Evolutionary conservation across 345 rosid genomes (phyloP), one percentile per base, ranked within the genome.

Genomic region (Moringa oleifera): DNA sequence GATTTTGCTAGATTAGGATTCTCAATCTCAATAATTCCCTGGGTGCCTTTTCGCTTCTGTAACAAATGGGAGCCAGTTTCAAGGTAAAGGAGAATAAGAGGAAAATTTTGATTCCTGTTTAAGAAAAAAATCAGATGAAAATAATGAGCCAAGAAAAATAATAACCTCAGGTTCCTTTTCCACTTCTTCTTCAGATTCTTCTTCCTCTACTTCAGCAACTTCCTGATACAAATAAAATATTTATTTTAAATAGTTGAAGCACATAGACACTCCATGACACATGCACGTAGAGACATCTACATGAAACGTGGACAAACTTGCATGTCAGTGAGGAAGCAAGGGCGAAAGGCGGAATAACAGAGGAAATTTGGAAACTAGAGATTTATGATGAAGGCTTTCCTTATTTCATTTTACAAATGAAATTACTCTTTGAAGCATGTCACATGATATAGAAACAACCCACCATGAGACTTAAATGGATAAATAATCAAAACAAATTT

Each of bases 1-100:
- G 80, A 61, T 79, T 85, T 87, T 0, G 24, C 91, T 73, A 88
- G 21, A 69, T 94, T 94, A 61, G 96, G 99, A 75, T 94, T 94
- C 21, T 87, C 88, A 66, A 85, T 84, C 79, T 88, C 84, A 62
- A 94, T 90, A 52, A 94, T 51, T 64, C 95, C 77, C 73, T 90
- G 80, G 54, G 83, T 76, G 18, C 99, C 99, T 75, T 94, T 94
- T 63, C 76, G 71, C 82, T 86, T 94, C 73, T 84, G 85, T 75
- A 41, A 9, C 47, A 41, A 15, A 5, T 11, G 1, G 17, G 47
- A 41, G 47, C 47, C 6, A 41, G 6, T 41, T 41, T 41, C 6
- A 41, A 16, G 2, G 47, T 1, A 41, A 41, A 7, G 17, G 17
- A 41, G 17, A 41, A 41, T 28, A 28, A 28, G 33, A 28, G 33